Evolutionary conservation across 2,329 filamentous ascomycete genomes (phyloP).

Genomic region (Zymoseptoria ardabiliae): DNA sequence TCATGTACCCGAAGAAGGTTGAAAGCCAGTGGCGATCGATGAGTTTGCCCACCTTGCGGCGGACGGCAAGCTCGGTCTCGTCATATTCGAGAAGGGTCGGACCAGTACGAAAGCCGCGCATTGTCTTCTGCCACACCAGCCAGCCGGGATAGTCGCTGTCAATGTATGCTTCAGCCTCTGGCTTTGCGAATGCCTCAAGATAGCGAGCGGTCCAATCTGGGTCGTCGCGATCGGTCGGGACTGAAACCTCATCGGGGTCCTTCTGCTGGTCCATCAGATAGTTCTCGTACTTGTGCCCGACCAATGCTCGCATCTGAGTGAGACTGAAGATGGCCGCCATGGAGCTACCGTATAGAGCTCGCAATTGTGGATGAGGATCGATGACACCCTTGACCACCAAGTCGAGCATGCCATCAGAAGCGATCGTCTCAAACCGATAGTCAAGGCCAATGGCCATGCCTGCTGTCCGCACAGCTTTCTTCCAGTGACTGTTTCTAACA

Average conservation of each 20-base stretch:
- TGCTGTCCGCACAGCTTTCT: constrained; percentile 81
- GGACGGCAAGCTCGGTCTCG: constrained; percentile 64
- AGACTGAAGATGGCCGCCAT: constrained; percentile 72
- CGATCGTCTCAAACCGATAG: constrained; percentile 83
- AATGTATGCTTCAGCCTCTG: constrained; percentile 77
- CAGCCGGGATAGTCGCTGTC: constrained; percentile 91
- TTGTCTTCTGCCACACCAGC: constrained; percentile 88
- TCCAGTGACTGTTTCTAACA: constrained; percentile 84
- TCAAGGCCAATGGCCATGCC: constrained; percentile 87
- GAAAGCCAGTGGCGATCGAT: constrained; percentile 80
- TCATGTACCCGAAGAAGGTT: constrained; percentile 84
- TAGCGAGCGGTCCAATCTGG: constrained; percentile 71
- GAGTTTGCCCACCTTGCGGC: constrained; percentile 70
- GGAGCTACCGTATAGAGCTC: constrained; percentile 72
- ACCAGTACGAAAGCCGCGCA: constrained; percentile 70
- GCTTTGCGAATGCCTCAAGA: constrained; percentile 67
- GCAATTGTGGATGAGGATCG: constrained; percentile 80
- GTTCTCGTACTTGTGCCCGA: constrained; percentile 78
- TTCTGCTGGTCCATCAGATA: constrained; percentile 75
- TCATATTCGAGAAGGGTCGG: constrained; percentile 70
- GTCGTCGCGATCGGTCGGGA: constrained; percentile 68
- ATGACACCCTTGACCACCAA: constrained; percentile 76
- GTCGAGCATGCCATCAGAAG: constrained; percentile 72
- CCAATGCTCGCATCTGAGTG: constrained; percentile 78
- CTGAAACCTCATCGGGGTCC: constrained; percentile 66